These are phyloP conservation scores for Cladosporium sphaerospermum DNA, from an alignment of 2,329 filamentous ascomycete species.

Conservation along the genomic window DNA sequence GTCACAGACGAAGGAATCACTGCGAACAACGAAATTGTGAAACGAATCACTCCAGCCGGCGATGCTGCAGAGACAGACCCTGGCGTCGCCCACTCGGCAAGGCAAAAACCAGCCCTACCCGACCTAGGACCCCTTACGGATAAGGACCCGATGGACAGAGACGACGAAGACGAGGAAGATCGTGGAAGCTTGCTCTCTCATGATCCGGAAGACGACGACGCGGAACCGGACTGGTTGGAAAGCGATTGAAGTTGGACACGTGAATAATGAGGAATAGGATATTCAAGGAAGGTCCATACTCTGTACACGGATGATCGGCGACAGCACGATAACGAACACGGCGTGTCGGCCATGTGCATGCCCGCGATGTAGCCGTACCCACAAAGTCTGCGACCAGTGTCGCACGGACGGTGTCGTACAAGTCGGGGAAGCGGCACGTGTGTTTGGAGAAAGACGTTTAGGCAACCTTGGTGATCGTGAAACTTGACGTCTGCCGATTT, in stretches of 20 bases:
- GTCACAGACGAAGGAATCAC: not conserved
- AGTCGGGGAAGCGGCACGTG: too few relatives aligned
- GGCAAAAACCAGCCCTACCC: too few relatives aligned
- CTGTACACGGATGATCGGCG: not conserved
- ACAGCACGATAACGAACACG: not conserved
- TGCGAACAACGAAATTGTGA: not conserved
- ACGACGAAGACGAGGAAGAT: slow-evolving; percentile 31
- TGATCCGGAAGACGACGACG: slow-evolving; percentile 60
- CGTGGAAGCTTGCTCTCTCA: slow-evolving; percentile 51
- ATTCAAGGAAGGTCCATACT: too few relatives aligned
- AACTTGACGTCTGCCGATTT: too few relatives aligned
- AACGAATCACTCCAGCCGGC: not conserved
- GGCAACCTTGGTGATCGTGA: too few relatives aligned
- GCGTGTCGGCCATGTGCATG: not conserved
- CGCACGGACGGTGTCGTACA: too few relatives aligned
- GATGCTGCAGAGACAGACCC: not conserved
- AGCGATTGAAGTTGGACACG: slow-evolving; percentile 19
- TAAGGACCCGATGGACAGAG: not conserved
- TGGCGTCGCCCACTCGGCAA: too few relatives aligned
- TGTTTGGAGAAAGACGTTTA: too few relatives aligned
- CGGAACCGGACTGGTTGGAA: slow-evolving; percentile 58
- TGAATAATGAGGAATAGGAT: not conserved
- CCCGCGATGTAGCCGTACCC: not conserved
- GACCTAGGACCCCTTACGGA: too few relatives aligned
- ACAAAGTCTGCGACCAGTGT: too few relatives aligned